Percentiles rank a stretch among this genome's conserved stretches.
phyloP scores from a whole-genome alignment of 768 basidiomycete species.

The Kwoniella bestiolae region DNA sequence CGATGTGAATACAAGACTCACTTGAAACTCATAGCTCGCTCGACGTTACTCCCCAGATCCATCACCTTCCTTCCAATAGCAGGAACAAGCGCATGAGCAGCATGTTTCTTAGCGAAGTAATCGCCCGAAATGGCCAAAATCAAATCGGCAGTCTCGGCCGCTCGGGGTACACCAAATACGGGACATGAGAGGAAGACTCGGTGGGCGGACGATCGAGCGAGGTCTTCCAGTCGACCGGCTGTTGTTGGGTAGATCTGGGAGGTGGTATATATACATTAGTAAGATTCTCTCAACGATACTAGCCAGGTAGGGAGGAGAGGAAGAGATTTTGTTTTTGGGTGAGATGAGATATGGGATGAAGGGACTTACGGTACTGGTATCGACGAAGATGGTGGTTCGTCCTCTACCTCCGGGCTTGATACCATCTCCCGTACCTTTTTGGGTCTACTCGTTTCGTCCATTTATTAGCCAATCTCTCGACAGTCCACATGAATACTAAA shows the following conservation, averaged over 20 bases:
- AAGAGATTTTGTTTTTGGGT: no score
- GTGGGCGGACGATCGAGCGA: slow-evolving; percentile 66
- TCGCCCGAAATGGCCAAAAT: slow-evolving; percentile 80
- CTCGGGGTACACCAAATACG: slow-evolving; percentile 70
- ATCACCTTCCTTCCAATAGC: slow-evolving; percentile 70
- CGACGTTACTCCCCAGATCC: slow-evolving; percentile 83
- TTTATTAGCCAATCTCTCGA: no score
- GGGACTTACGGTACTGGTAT: slow-evolving; percentile 76
- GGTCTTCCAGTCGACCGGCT: slow-evolving; percentile 64
- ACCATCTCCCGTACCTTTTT: slow-evolving; percentile 56
- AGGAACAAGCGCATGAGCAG: slow-evolving; percentile 76
- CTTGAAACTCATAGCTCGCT: slow-evolving; percentile 62
- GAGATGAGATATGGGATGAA: neutral
- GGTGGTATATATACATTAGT: slow-evolving; percentile 6
- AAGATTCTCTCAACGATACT: no score
- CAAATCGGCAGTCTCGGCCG: slow-evolving; percentile 69
- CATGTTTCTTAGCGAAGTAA: slow-evolving; percentile 77
- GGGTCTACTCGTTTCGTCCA: no score
- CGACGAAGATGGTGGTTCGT: slow-evolving; percentile 75
- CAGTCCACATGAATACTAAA: neutral
- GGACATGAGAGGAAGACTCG: slow-evolving; percentile 74
- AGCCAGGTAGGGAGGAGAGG: no score
- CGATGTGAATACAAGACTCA: slow-evolving; percentile 28
- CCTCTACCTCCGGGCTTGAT: slow-evolving; percentile 48
- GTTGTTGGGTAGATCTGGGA: slow-evolving; percentile 54